A percentile compares a stretch with the other conserved stretches of the same genome.
These are phyloP conservation scores for Apophysomyces trapeziformis DNA, from an alignment of 371 early-diverging fungal species.

Conservation along the genomic window DNA sequence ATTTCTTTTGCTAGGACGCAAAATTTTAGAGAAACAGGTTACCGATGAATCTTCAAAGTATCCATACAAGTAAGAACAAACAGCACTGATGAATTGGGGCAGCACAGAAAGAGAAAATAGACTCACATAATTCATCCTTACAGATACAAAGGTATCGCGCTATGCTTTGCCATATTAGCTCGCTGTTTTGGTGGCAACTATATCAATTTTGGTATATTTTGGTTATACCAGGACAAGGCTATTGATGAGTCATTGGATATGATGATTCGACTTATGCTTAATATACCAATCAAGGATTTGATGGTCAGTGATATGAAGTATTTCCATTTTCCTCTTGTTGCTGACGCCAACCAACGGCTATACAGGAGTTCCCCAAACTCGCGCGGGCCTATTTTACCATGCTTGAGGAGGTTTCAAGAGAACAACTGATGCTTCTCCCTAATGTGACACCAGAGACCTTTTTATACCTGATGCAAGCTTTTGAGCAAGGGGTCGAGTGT, in stretches of 20 bases:
- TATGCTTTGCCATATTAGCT: constrained; percentile 73
- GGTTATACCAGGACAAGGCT: constrained; percentile 82
- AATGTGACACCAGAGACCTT: constrained; percentile 56
- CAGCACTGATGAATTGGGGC: no score
- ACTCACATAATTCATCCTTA: not conserved
- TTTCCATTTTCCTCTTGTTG: not conserved
- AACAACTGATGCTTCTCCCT: constrained; percentile 63
- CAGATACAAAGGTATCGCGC: constrained; percentile 77
- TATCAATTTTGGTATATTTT: constrained; percentile 88
- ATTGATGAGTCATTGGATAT: constrained; percentile 66
- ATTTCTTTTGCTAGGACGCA: constrained; percentile 17
- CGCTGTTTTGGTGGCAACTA: constrained; percentile 80
- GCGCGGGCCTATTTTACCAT: constrained; percentile 57
- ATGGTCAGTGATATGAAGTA: constrained; percentile 48
- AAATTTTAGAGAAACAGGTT: constrained; percentile 17
- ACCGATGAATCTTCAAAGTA: constrained; percentile 30
- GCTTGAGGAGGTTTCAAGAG: constrained; percentile 62
- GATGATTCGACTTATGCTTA: constrained; percentile 69
- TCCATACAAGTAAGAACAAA: constrained; percentile 24
- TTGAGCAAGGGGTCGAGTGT: constrained; percentile 55
- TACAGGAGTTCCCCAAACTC: constrained; percentile 66
- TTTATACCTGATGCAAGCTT: constrained; percentile 55
- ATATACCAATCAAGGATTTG: constrained; percentile 71
- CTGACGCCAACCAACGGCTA: not conserved
- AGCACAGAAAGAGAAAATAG: not conserved